Evolutionary conservation across 495 filamentous ascomycete species (phyloP), one percentile per base, ranked within the genome.

Genomic region (Penicillium odoratum): DNA sequence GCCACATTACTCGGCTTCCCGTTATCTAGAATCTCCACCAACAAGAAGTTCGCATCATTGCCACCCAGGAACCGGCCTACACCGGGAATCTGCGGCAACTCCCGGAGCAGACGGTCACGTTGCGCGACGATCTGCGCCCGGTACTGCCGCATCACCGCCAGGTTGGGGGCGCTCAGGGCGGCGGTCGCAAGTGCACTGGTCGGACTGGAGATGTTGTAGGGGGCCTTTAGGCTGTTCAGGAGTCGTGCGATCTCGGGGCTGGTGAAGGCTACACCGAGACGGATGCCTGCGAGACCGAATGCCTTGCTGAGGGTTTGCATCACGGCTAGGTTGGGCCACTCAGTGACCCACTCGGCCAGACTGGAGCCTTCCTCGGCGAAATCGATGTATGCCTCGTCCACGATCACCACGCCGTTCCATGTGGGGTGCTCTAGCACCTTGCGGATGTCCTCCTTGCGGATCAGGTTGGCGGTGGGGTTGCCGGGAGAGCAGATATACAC

Each of bases 221-320:
- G 94, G 4, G 95, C 95, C 73, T 98, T 98, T 48, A 98, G 75
- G 61, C 79, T 90, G 72, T 98, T 98, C 13, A 98, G 80, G 18
- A 98, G 73, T 38, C 78, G 81, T 11, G 84, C 86, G 25, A 91
- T 82, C 53, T 86, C 79, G 28, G 81, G 82, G 65, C 88, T 89
- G 18, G 87, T 87, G 54, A 87, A 89, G 3, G 87, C 89, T 6
- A 81, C 81, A 2, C 83, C 83, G 7, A 97, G 84, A 4, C 94
- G 81, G 64, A 98, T 97, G 15, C 94, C 94, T 3, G 94, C 94
- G 56, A 98, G 81, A 2, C 94, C 94, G 65, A 98, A 98, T 0
- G 91, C 94, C 72, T 98, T 98, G 65, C 89, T 93, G 11, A 97
- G 77, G 1, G 94, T 98, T 77, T 98, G 94, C 92, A 97, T 94